Evolutionary conservation across 2,329 filamentous ascomycete species (phyloP).

Genomic region (Arthrobotrys megalospora): DNA sequence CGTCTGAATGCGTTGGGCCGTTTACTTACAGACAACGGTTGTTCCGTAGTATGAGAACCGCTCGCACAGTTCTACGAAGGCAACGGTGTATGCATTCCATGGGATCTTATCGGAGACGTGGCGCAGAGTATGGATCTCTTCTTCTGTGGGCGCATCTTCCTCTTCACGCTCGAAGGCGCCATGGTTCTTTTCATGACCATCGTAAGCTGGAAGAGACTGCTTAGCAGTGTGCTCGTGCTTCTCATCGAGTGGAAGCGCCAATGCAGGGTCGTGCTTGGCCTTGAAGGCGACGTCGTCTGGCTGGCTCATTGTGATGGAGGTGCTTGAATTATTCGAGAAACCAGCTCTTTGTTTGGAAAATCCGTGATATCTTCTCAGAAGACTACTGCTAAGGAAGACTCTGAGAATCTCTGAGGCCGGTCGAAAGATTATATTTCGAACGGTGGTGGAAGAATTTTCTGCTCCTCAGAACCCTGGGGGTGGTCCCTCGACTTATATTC

Average conservation of each 20-base stretch:
- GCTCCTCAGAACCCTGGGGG: slow-evolving; percentile 16
- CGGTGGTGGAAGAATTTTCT: slow-evolving; percentile 23
- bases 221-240: slow-evolving; percentile 62
- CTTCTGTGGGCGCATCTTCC: slow-evolving; percentile 73
- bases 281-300: slow-evolving; percentile 62
- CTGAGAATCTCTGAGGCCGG: slow-evolving; percentile 7
- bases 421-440: slow-evolving; percentile 19
- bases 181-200: slow-evolving; percentile 47
- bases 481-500: slow-evolving; percentile 57
- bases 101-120: slow-evolving; percentile 77
- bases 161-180: slow-evolving; percentile 60
- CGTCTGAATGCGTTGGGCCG: neutral
- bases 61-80: slow-evolving; percentile 81
- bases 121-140: slow-evolving; percentile 75
- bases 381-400: slow-evolving; percentile 16
- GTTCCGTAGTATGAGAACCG: slow-evolving; percentile 84
- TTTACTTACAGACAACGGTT: slow-evolving; percentile 74
- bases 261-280: slow-evolving; percentile 62
- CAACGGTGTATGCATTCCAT: slow-evolving; percentile 78
- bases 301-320: slow-evolving; percentile 44
- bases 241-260: slow-evolving; percentile 62
- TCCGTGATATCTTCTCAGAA: slow-evolving; percentile 52
- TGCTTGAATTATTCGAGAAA: slow-evolving; percentile 19
- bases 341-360: slow-evolving; percentile 35
- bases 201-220: slow-evolving; percentile 42